phyloP scores from a whole-genome alignment of 2,329 filamentous ascomycete genomes.

The Nothophoma quercina region DNA sequence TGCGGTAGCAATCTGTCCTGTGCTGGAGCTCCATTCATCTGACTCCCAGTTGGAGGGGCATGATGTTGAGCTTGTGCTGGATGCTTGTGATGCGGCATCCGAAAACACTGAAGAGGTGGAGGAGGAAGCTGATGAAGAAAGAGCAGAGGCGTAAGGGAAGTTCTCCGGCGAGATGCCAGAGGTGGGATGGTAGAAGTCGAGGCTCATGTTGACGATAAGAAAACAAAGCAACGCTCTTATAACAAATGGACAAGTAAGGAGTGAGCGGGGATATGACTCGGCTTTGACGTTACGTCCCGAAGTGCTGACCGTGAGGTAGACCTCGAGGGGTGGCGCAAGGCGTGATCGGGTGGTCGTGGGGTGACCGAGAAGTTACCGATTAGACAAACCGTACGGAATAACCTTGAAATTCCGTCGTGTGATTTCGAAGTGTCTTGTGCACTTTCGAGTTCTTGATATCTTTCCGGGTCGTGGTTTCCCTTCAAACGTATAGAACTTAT shows the following conservation, averaged over 20 bases:
- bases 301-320: slow-evolving; percentile 48
- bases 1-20: slow-evolving; percentile 29
- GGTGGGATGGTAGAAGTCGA: slow-evolving; percentile 44
- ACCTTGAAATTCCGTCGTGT: slow-evolving; percentile 47
- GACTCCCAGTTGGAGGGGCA: slow-evolving; percentile 62
- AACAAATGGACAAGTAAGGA: slow-evolving; percentile 38
- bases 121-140: slow-evolving; percentile 78
- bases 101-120: slow-evolving; percentile 83
- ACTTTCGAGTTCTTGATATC: slow-evolving; percentile 28
- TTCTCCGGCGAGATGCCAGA: slow-evolving; percentile 48
- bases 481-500: slow-evolving; percentile 24
- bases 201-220: slow-evolving; percentile 48
- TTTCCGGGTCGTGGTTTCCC: slow-evolving; percentile 28
- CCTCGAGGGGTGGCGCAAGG: slow-evolving; percentile 42
- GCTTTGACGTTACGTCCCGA: slow-evolving; percentile 46
- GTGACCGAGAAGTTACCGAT: slow-evolving; percentile 50
- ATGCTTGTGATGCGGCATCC: slow-evolving; percentile 70
- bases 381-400: slow-evolving; percentile 50
- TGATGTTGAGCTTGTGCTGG: slow-evolving; percentile 69
- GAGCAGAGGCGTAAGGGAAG: slow-evolving; percentile 71
- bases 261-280: slow-evolving; percentile 42
- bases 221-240: slow-evolving; percentile 28
- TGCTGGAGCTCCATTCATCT: slow-evolving; percentile 44
- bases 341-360: slow-evolving; percentile 49
- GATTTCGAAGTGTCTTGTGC: slow-evolving; percentile 35